Conservation (phyloP, 2,329 filamentous ascomycete species). For the Anthostomella pinea region DNA sequence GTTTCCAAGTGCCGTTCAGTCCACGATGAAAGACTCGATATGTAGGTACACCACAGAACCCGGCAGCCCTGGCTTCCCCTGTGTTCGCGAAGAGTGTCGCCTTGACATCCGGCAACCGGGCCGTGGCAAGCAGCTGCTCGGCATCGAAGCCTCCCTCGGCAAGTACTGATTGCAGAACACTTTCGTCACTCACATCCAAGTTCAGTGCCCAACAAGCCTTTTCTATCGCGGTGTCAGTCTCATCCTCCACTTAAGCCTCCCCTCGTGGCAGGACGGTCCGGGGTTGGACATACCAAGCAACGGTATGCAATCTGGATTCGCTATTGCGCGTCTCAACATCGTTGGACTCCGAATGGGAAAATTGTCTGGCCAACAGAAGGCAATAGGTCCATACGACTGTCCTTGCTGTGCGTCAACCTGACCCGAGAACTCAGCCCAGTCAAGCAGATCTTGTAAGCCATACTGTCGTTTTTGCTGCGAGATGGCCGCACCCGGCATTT, state of each 20-base stretch:
- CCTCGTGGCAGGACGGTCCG: too few species aligned
- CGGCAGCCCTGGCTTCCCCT: constrained; percentile 6
- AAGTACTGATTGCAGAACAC: constrained; percentile 5
- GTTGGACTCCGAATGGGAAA: constrained; percentile 9
- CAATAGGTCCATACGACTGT: background rate
- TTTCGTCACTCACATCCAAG: constrained; percentile 7
- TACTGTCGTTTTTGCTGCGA: constrained; percentile 8
- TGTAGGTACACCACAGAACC: constrained; percentile 10
- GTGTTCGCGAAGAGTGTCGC: constrained; percentile 6
- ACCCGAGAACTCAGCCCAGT: constrained; percentile 9
- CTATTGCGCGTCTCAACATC: constrained; percentile 8
- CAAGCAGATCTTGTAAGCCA: constrained; percentile 4
- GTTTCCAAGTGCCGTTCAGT: constrained; percentile 2
- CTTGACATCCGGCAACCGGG: constrained; percentile 1
- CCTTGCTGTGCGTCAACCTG: constrained; percentile 8
- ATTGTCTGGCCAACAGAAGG: constrained; percentile 6
- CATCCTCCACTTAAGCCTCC: too few species aligned
- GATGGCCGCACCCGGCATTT: constrained; percentile 3
- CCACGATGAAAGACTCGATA: constrained; percentile 9
- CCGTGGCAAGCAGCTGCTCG: constrained; percentile 5
- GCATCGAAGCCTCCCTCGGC: constrained; percentile 5
- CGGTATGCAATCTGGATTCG: constrained; percentile 2
- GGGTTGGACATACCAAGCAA: constrained; percentile 6
- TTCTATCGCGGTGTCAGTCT: constrained; percentile 5
- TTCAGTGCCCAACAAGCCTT: constrained; percentile 8